Conservation (phyloP, 2,329 filamentous ascomycete species). For the Arthroderma sp. region DNA sequence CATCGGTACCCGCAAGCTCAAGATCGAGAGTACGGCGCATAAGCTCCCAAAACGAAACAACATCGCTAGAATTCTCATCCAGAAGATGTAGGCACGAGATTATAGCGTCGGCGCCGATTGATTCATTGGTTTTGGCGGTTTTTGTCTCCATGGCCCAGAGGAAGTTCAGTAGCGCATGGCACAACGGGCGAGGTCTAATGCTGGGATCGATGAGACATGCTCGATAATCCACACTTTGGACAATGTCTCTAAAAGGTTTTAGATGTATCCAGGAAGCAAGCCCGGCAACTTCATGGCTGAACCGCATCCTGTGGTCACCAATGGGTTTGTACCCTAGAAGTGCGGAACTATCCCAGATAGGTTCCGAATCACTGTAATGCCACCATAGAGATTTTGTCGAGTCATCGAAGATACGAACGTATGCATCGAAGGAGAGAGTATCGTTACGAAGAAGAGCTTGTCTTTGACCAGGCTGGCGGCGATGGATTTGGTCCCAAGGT, state of each 20-base stretch:
- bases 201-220: constrained; percentile 34
- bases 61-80: constrained; percentile 37
- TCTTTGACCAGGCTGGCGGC: constrained; percentile 43
- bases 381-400: constrained; percentile 49
- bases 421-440: constrained; percentile 48
- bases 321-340: constrained; percentile 45
- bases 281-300: constrained; percentile 39
- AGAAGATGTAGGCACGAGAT: constrained; percentile 28
- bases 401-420: constrained; percentile 48
- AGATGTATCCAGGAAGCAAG: constrained; percentile 47
- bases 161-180: constrained; percentile 39
- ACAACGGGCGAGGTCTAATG: constrained; percentile 37
- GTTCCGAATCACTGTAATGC: constrained; percentile 41
- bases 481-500: constrained; percentile 45
- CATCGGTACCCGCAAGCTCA: constrained; percentile 36
- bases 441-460: constrained; percentile 48
- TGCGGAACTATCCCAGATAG: constrained; percentile 42
- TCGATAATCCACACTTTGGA: constrained; percentile 38
- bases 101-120: constrained; percentile 29
- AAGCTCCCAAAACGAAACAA: constrained; percentile 43
- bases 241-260: constrained; percentile 43
- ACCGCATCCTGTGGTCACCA: constrained; percentile 31
- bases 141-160: constrained; percentile 38
- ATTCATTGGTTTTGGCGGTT: constrained; percentile 23
- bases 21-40: constrained; percentile 39